phyloP scores from a whole-genome alignment of 768 basidiomycete species.

The Auricularia auricula-judae region DNA sequence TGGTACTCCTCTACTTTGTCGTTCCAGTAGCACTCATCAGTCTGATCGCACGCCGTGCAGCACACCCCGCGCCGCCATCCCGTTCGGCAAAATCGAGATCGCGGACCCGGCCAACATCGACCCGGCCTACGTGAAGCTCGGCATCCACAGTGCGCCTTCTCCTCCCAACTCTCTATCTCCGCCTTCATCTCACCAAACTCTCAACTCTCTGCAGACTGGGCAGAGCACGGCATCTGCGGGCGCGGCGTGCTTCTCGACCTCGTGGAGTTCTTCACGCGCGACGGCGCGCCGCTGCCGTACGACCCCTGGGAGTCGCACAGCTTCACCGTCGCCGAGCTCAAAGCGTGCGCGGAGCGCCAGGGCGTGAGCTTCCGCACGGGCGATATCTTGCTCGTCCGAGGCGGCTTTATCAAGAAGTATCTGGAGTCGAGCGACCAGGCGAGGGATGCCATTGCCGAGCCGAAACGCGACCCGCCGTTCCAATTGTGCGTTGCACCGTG shows the following conservation, averaged over 20 bases:
- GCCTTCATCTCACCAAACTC: not conserved
- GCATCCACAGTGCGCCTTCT: conserved; percentile 52
- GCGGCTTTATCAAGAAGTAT: conserved; percentile 55
- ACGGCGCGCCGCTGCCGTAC: conserved; percentile 21
- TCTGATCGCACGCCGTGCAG: conserved; percentile 18
- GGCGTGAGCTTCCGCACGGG: conserved; percentile 47
- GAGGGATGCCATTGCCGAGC: not conserved
- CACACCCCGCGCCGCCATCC: conserved; percentile 31
- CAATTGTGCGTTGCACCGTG: not conserved
- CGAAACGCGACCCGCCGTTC: not conserved
- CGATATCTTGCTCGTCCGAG: conserved; percentile 49
- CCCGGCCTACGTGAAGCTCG: conserved; percentile 36
- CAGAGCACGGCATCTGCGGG: conserved; percentile 46
- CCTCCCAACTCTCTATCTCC: conserved; percentile 3
- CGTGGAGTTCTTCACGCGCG: conserved; percentile 38
- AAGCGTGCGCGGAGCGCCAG: conserved; percentile 46
- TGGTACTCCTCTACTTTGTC: not conserved
- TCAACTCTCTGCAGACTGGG: conserved; percentile 40
- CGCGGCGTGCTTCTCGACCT: conserved; percentile 61
- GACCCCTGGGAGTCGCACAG: conserved; percentile 52
- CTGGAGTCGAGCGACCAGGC: conserved; percentile 13
- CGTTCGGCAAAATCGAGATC: conserved; percentile 23
- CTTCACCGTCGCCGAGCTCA: conserved; percentile 42
- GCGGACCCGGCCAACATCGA: conserved; percentile 40
- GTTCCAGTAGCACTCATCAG: not conserved